Percentiles rank a stretch among this genome's conserved stretches.
phyloP scores from a whole-genome alignment of 306 rosid genomes.

The Spatholobus suberectus region DNA sequence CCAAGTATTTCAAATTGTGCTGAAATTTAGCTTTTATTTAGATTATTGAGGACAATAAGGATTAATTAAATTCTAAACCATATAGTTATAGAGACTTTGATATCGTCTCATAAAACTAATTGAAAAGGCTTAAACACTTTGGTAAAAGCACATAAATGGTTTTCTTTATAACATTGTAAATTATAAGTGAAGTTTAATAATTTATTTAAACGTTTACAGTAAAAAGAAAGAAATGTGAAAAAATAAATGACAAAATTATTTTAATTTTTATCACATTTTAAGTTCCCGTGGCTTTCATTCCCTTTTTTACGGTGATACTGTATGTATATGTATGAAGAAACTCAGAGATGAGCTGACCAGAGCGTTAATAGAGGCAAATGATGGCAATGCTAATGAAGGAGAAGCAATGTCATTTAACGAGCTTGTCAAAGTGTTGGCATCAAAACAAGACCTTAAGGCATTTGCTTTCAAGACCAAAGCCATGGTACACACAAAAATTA shows the following conservation, averaged over 20 bases:
- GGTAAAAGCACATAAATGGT: background rate
- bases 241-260: background rate
- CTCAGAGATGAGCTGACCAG: constrained; percentile 73
- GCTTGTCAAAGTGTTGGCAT: constrained; percentile 66
- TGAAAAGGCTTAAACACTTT: background rate
- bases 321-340: constrained; percentile 49
- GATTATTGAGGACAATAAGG: background rate
- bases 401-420: constrained; percentile 65
- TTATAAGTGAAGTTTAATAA: background rate
- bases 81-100: no score
- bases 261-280: background rate
- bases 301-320: constrained; percentile 32
- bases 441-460: constrained; percentile 67
- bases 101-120: background rate
- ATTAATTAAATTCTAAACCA: no score
- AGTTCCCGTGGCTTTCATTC: background rate
- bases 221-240: background rate
- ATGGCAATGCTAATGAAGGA: constrained; percentile 48
- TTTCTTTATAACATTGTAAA: background rate
- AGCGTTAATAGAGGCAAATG: constrained; percentile 67
- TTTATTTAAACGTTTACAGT: background rate
- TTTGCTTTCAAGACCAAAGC: constrained; percentile 89
- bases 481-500: constrained; percentile 54
- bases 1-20: background rate
- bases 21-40: background rate